These are phyloP conservation scores for Dendrobium nobile DNA, from an alignment of 106 monocot genomes.

Conservation along the genomic window DNA sequence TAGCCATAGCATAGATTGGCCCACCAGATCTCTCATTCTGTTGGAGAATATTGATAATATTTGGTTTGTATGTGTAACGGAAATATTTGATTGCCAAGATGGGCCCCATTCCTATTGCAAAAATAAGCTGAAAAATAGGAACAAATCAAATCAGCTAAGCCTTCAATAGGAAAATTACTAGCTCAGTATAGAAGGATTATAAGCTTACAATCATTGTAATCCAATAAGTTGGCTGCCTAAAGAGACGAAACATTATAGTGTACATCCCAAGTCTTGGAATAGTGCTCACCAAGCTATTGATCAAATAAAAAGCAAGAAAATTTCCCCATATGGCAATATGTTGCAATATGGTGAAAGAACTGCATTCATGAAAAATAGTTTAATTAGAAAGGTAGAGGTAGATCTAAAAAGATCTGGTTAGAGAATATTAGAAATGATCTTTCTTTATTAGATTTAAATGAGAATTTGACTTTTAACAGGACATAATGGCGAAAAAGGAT, in stretches of 20 bases:
- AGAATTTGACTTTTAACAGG: too few relatives aligned
- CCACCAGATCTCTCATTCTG: constrained; percentile 53
- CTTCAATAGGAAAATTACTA: too few relatives aligned
- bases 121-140: constrained; percentile 51
- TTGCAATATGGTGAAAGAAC: constrained; percentile 86
- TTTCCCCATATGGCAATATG: constrained; percentile 95
- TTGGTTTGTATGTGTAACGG: constrained; percentile 73
- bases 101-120: constrained; percentile 77
- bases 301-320: constrained; percentile 61
- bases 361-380: constrained; percentile 22
- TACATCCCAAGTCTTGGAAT: constrained; percentile 78
- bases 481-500: too few relatives aligned
- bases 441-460: too few relatives aligned
- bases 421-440: too few relatives aligned
- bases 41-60: constrained; percentile 69
- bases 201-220: constrained; percentile 71
- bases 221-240: constrained; percentile 77
- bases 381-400: neutral
- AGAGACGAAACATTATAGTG: constrained; percentile 90
- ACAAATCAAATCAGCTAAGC: neutral
- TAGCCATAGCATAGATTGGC: constrained; percentile 23
- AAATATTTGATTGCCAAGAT: constrained; percentile 85
- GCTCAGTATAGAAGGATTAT: too few relatives aligned
- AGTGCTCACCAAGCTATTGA: constrained; percentile 65
- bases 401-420: too few relatives aligned